Conservation (phyloP, 768 basidiomycete genomes). For the Tricholoma furcatifolium region DNA sequence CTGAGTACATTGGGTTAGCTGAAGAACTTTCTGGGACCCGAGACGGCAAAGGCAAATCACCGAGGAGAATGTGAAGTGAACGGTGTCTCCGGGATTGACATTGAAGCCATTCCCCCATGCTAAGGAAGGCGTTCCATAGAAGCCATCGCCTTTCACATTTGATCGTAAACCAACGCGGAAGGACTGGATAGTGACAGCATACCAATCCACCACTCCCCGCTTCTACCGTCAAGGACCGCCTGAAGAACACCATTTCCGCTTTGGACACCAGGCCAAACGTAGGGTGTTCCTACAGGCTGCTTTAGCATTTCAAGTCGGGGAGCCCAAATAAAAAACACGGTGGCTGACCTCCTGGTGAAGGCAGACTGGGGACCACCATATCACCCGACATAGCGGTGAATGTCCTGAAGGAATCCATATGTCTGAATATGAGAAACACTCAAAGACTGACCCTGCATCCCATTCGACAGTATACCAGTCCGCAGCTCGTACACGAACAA, state of each 20-base stretch:
- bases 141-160: slow-evolving; percentile 22
- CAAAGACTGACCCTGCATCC: slow-evolving; percentile 20
- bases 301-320: not conserved
- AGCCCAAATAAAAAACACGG: not conserved
- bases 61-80: slow-evolving; percentile 23
- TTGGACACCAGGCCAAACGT: slow-evolving; percentile 27
- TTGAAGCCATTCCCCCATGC: slow-evolving; percentile 28
- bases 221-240: slow-evolving; percentile 26
- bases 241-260: slow-evolving; percentile 25
- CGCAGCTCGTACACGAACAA: slow-evolving; percentile 14
- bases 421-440: not conserved
- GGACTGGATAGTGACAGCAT: not conserved
- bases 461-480: slow-evolving; percentile 29
- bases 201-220: slow-evolving; percentile 29
- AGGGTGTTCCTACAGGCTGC: slow-evolving; percentile 20
- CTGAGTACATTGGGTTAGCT: slow-evolving; percentile 14
- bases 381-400: slow-evolving; percentile 26
- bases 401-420: slow-evolving; percentile 3
- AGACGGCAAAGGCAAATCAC: slow-evolving; percentile 3
- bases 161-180: not conserved
- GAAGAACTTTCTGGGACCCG: not conserved
- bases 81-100: slow-evolving; percentile 24
- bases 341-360: slow-evolving; percentile 19
- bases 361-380: slow-evolving; percentile 24
- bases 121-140: slow-evolving; percentile 26